A percentile compares a stretch with the other conserved stretches of the same genome.
Evolutionary conservation across 139 green algal genomes (phyloP).

Genomic region (Closterium sp.): DNA sequence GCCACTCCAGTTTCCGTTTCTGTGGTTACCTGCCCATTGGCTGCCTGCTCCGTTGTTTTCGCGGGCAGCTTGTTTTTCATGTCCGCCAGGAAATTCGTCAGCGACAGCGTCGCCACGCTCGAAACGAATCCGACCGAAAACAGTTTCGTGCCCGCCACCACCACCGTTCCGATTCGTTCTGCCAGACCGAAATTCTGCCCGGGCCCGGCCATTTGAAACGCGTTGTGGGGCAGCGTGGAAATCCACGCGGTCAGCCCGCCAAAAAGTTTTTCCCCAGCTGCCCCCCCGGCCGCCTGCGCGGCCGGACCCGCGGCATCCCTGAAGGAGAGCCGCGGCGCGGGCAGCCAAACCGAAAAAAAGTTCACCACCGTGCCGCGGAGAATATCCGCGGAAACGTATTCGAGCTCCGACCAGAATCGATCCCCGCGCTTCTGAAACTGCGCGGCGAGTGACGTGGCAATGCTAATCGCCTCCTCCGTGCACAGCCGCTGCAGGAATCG

Average conservation of each 20-base stretch:
- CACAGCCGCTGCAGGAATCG: constrained; percentile 43
- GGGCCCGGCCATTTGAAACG: constrained; percentile 27
- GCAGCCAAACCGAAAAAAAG: constrained; percentile 54
- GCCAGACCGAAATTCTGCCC: constrained; percentile 29
- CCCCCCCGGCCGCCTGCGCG: neutral
- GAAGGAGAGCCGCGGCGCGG: constrained; percentile 44
- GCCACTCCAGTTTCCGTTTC: neutral
- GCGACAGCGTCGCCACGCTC: constrained; percentile 33
- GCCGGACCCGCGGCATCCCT: neutral
- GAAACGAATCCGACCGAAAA: constrained; percentile 44
- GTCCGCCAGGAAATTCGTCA: constrained; percentile 29
- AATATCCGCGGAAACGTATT: constrained; percentile 50
- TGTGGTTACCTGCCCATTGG: neutral
- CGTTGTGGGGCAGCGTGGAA: constrained; percentile 40
- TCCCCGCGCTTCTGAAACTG: constrained; percentile 43
- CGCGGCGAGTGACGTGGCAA: constrained; percentile 45
- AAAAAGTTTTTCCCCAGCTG: neutral
- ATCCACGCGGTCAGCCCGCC: constrained; percentile 19
- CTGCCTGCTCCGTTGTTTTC: neutral
- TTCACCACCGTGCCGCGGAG: constrained; percentile 43
- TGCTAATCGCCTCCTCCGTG: constrained; percentile 51
- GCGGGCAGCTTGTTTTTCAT: constrained; percentile 5
- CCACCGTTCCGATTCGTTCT: constrained; percentile 17
- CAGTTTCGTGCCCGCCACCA: constrained; percentile 40
- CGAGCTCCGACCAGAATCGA: constrained; percentile 47